Evolutionary conservation across 2,329 filamentous ascomycete species (phyloP).

Genomic region (Colletotrichum chrysophilum): DNA sequence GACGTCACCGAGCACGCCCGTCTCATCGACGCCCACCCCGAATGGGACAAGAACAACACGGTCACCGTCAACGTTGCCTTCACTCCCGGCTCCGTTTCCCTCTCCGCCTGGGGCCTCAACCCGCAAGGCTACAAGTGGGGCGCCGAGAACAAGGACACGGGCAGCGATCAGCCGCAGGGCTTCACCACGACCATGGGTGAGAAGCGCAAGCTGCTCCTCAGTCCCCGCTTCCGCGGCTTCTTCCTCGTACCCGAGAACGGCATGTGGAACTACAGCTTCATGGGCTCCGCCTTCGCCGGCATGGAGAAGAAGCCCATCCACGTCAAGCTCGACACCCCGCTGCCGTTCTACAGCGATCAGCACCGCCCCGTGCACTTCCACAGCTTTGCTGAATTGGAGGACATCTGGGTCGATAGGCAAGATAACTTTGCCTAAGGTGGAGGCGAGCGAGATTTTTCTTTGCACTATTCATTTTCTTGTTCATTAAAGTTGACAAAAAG

Average conservation of each 20-base stretch:
- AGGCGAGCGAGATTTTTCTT: background rate
- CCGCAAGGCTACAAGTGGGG: constrained; percentile 97
- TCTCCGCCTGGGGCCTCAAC: constrained; percentile 92
- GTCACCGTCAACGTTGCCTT: constrained; percentile 96
- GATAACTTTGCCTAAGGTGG: constrained; percentile 85
- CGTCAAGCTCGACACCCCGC: constrained; percentile 91
- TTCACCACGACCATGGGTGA: constrained; percentile 93
- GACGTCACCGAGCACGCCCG: constrained; percentile 95
- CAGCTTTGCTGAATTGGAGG: constrained; percentile 96
- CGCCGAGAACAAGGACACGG: constrained; percentile 90
- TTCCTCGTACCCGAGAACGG: constrained; percentile 93
- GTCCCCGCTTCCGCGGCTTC: constrained; percentile 92
- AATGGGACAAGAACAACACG: constrained; percentile 86
- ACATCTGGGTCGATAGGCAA: constrained; percentile 90
- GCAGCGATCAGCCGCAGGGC: constrained; percentile 91
- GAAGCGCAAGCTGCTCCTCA: constrained; percentile 92
- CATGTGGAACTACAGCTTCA: constrained; percentile 98
- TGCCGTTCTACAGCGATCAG: constrained; percentile 88
- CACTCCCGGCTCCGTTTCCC: constrained; percentile 93
- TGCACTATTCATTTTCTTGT: background rate
- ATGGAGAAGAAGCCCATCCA: constrained; percentile 91
- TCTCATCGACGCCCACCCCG: constrained; percentile 78
- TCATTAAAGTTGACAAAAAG: background rate
- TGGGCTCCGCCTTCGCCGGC: constrained; percentile 86
- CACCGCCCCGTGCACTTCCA: constrained; percentile 96